Evolutionary conservation across 2,329 filamentous ascomycete species (phyloP), one percentile per base, ranked within the genome.

Genomic region (Botryosphaeria agaves): DNA sequence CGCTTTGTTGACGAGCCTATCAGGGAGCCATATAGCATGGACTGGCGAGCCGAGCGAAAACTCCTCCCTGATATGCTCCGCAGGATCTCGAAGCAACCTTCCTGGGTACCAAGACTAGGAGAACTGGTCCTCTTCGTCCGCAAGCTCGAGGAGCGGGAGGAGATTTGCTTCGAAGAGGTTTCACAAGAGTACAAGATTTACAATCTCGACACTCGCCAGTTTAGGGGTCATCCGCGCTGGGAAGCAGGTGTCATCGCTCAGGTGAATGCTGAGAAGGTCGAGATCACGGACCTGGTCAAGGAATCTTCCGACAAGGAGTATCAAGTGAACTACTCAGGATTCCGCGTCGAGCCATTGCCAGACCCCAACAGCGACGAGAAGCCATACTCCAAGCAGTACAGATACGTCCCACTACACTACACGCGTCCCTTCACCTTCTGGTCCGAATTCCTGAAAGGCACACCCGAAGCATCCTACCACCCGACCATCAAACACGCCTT

Each of bases 211-310:
- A 41, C 48, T n/a, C 34, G 45, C 14, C 38, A 35, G 15, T 61
- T 51, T 36, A 36, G 41, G 3, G 53, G 49, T 1, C 38, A 41
- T 12, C 64, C 66, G 1, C 33, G 45, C 5, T 75, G 70, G 70
- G 60, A 68, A 38, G 69, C 63, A 1, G 70, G 69, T 1, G 51
- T 71, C 1, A 50, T 75, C 7, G 59, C 62, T 1, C 62, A 73
- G 41, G 47, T 55, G 3, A 60, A 69, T 1, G 47, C 53, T 1
- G 59, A 64, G 15, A 29, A 42, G 1, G 41, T 56, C 1, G 41
- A 47, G 2, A 48, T 60, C 11, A 49, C 59, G n/a, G 65, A 71
- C 33, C 46, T 71, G 3, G 42, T 55, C 14, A 38, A 48, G 3
- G 44, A 57, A 8, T 12, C 21, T 11, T 47, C 55, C 3, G 30